A percentile compares a stretch with the other conserved stretches of the same genome.
Evolutionary conservation across 441 rosid genomes (phyloP).

Genomic region (Pelargonium cotyledonis): DNA sequence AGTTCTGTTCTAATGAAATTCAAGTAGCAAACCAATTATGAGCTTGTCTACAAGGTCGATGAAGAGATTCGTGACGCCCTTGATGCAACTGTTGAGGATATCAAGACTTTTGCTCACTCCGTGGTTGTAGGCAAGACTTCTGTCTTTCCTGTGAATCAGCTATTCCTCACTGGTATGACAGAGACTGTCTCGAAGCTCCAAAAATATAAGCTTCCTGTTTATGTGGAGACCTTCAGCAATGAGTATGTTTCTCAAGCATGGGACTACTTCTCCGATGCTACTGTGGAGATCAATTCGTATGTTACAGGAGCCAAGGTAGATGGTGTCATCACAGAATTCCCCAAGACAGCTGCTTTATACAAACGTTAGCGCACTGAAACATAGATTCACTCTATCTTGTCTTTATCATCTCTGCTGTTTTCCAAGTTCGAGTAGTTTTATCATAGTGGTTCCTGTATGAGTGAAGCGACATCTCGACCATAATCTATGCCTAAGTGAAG

Average conservation of each 20-base stretch:
- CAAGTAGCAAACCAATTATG: conserved; percentile 25
- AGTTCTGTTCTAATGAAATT: conserved; percentile 41
- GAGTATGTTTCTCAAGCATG: conserved; percentile 37
- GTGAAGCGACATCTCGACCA: no score
- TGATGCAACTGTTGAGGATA: conserved; percentile 33
- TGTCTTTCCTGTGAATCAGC: conserved; percentile 19
- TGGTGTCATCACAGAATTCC: conserved; percentile 53
- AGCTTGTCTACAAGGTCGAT: conserved; percentile 38
- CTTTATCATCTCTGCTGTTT: no score
- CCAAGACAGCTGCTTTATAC: conserved; percentile 46
- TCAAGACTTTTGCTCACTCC: conserved; percentile 39
- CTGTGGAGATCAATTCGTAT: conserved; percentile 38
- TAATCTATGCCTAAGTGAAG: no score
- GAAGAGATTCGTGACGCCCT: conserved; percentile 33
- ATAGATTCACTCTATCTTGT: not conserved
- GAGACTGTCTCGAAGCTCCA: conserved; percentile 26
- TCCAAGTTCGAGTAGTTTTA: no score
- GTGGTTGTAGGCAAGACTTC: conserved; percentile 34
- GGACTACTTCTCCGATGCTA: conserved; percentile 44
- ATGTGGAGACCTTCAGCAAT: conserved; percentile 35
- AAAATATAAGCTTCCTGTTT: conserved; percentile 35
- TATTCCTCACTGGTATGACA: conserved; percentile 19
- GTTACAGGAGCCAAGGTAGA: conserved; percentile 14
- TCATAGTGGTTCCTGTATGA: no score
- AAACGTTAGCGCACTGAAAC: conserved; percentile 27